Evolutionary conservation across 2,329 filamentous ascomycete species (phyloP).

Genomic region (Diplodia mutila): DNA sequence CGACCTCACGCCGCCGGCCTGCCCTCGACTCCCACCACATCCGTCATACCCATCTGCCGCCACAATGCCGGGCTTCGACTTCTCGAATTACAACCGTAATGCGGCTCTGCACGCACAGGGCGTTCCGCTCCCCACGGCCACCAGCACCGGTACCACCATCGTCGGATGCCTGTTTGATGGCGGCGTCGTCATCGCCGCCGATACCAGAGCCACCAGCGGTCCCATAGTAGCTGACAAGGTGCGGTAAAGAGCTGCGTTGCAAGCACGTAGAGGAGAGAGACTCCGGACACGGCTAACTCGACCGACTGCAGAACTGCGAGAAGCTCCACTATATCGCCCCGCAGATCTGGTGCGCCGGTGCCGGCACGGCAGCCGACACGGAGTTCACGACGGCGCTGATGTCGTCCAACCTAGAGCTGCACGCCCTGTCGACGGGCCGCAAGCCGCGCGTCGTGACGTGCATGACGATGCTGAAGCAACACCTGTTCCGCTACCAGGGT

Average conservation of each 20-base stretch:
- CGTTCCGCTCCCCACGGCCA: constrained; percentile 93
- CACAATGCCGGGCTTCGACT: constrained; percentile 93
- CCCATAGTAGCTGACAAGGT: constrained; percentile 99
- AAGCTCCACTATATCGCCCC: constrained; percentile 99
- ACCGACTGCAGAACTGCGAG: constrained; percentile 80
- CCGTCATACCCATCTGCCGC: not conserved
- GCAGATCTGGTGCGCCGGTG: constrained; percentile 98
- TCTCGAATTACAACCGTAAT: constrained; percentile 99
- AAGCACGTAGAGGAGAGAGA: constrained; percentile 23
- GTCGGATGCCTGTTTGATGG: constrained; percentile 96
- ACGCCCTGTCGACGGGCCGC: constrained; percentile 93
- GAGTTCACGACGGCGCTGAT: constrained; percentile 99
- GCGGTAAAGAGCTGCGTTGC: constrained; percentile 27
- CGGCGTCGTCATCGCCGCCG: constrained; percentile 97
- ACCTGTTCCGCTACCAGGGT: constrained; percentile 97
- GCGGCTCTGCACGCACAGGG: constrained; percentile 91
- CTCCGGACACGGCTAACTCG: constrained; percentile 26
- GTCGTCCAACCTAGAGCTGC: constrained; percentile 97
- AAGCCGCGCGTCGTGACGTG: constrained; percentile 97
- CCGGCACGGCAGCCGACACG: constrained; percentile 95
- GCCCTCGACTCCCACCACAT: constrained; percentile 1
- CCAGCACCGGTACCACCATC: constrained; percentile 98
- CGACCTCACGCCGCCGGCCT: not conserved
- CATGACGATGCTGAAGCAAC: constrained; percentile 99
- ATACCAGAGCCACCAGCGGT: constrained; percentile 94